Evolutionary conservation across 768 basidiomycete species (phyloP).

Genomic region (Psilocybe cyanescens): DNA sequence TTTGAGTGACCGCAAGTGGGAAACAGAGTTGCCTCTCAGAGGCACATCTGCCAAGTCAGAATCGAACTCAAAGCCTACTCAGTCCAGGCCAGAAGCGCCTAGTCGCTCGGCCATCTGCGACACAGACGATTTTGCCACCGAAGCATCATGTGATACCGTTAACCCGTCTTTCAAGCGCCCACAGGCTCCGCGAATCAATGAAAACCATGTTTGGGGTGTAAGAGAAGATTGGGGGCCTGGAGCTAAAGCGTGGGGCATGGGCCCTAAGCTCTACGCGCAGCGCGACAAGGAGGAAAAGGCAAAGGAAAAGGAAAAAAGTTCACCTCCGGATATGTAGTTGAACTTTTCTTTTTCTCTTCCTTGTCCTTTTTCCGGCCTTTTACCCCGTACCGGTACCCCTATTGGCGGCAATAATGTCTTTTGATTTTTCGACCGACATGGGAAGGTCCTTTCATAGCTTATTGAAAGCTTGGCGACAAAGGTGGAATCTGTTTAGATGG

Average conservation of each 20-base stretch:
- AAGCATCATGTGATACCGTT: slow-evolving; percentile 8
- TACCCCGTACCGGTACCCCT: too few relatives aligned
- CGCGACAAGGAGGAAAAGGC: not conserved
- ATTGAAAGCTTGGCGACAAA: too few relatives aligned
- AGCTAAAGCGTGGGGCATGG: slow-evolving; percentile 14
- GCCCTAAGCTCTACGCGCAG: slow-evolving; percentile 3
- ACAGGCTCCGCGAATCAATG: slow-evolving; percentile 12
- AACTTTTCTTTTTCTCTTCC: too few relatives aligned
- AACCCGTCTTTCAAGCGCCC: slow-evolving; percentile 11
- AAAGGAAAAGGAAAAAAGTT: too few relatives aligned
- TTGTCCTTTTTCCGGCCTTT: too few relatives aligned
- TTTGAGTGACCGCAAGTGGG: slow-evolving; percentile 17
- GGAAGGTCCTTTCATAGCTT: too few relatives aligned
- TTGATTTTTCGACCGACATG: too few relatives aligned
- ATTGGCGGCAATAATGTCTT: too few relatives aligned
- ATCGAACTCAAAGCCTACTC: not conserved
- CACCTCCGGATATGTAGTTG: too few relatives aligned
- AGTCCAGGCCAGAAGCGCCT: not conserved
- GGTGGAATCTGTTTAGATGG: too few relatives aligned
- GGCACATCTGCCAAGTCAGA: not conserved
- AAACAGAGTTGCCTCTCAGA: slow-evolving; percentile 1
- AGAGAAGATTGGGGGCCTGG: slow-evolving; percentile 16
- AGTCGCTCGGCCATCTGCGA: not conserved
- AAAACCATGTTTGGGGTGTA: slow-evolving; percentile 20
- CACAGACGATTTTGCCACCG: slow-evolving; percentile 10